phyloP scores from a whole-genome alignment of 2,329 filamentous ascomycete genomes.

The Hypoxylon sp. region DNA sequence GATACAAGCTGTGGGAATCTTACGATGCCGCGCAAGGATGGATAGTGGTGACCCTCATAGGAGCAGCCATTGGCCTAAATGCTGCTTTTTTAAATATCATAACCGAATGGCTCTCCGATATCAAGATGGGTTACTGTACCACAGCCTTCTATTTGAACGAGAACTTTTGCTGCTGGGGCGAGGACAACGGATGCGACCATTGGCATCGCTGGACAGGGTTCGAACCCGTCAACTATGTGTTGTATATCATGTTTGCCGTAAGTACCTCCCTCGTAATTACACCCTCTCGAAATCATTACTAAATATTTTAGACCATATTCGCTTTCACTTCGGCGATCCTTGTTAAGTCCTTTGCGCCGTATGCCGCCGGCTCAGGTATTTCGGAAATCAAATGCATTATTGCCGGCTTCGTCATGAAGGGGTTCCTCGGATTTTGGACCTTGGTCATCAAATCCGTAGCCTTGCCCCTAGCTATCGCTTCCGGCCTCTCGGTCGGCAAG shows the following conservation, averaged over 20 bases:
- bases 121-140: conserved; percentile 94
- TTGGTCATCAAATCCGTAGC: conserved; percentile 93
- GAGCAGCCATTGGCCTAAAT: conserved; percentile 90
- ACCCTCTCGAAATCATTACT: conserved; percentile 17
- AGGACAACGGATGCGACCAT: conserved; percentile 85
- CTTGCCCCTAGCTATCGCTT: conserved; percentile 90
- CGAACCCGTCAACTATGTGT: conserved; percentile 79
- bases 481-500: conserved; percentile 93
- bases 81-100: conserved; percentile 93
- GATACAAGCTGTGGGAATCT: conserved; percentile 80
- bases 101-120: conserved; percentile 95
- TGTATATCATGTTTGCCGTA: conserved; percentile 89
- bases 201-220: conserved; percentile 91
- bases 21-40: conserved; percentile 98
- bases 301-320: conserved; percentile 69
- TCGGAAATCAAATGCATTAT: conserved; percentile 99
- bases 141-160: conserved; percentile 98
- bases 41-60: conserved; percentile 95
- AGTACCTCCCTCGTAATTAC: conserved; percentile 36
- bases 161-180: conserved; percentile 97
- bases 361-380: conserved; percentile 95
- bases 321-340: conserved; percentile 83
- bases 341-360: conserved; percentile 92
- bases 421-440: conserved; percentile 91
- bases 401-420: conserved; percentile 98